Evolutionary conservation across 148 eudicot species (phyloP).

Genomic region (Rhododendron griersonianum): DNA sequence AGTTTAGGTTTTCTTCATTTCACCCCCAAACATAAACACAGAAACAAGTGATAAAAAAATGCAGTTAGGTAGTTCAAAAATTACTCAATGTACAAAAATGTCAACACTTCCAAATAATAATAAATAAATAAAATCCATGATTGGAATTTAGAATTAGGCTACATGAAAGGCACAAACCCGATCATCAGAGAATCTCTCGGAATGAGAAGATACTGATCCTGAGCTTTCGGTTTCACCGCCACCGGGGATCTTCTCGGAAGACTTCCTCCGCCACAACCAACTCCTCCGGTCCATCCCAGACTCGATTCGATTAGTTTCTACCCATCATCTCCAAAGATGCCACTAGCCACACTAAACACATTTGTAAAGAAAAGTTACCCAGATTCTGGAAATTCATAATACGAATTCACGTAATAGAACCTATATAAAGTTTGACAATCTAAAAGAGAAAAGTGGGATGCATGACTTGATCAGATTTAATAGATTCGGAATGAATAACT

Average conservation of each 20-base stretch:
- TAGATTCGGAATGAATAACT: no score
- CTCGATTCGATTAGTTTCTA: neutral
- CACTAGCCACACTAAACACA: neutral
- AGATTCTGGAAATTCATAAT: neutral
- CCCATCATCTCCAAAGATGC: neutral
- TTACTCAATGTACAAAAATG: neutral
- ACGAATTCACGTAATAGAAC: neutral
- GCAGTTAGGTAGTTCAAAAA: neutral
- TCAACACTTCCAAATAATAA: neutral
- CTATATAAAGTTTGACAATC: neutral
- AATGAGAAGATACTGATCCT: slow-evolving; percentile 59
- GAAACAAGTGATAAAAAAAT: neutral
- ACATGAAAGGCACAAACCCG: slow-evolving; percentile 42
- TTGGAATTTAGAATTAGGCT: neutral
- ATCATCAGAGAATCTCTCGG: slow-evolving; percentile 82
- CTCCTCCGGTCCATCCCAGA: slow-evolving; percentile 69
- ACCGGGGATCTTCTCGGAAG: slow-evolving; percentile 71
- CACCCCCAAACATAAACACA: neutral
- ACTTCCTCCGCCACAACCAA: slow-evolving; percentile 86
- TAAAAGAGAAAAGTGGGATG: neutral
- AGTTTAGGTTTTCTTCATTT: neutral
- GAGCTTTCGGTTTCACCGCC: slow-evolving; percentile 69
- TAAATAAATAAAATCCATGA: neutral
- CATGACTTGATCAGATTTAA: neutral
- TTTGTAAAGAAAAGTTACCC: neutral